Evolutionary conservation across 495 filamentous ascomycete genomes (phyloP), one percentile per base, ranked within the genome.

Genomic region (Trichocladium antarcticum): DNA sequence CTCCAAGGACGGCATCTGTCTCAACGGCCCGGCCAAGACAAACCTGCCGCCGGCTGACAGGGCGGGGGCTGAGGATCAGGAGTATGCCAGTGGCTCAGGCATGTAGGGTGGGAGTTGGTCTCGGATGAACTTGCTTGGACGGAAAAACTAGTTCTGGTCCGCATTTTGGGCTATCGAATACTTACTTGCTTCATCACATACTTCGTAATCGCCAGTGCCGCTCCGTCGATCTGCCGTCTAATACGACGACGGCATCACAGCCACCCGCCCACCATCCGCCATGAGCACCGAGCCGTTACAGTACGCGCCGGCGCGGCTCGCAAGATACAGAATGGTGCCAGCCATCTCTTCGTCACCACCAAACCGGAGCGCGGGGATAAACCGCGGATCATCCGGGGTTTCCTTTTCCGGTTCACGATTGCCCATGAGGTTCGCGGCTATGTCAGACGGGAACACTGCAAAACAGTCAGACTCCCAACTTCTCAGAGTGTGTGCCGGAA

Each of bases 281-380:
- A 81, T 45, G 10, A 80, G 49, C 21, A 79, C 66, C n/a, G 56
- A 65, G 1, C 81, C 80, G 50, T 79, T 82, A 39, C 66, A 71
- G 59, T 74, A 85, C 0, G 70, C 68, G 1, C 81, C 79, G 1
- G 77, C 73, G 15, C 71, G 69, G 36, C 74, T 74, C 0, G 74
- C 66, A 19, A 84, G 60, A 53, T 74, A 81, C 42, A 82, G 55
- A n/a, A 79, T 61, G 0, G 59, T 54, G 6, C 76, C 79, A 0
- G 71, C 75, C 67, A 83, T 75, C 50, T 83, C 80, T 53, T 82
- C 74, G 4, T 72, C 66, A 0, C 60, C 64, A 3, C 79, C 80
- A 34, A 71, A 63, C 27, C 73, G 55, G 6, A 71, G 70, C 4
- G 74, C 58, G 0, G 81, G 80, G 34, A 81, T 72, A 45, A 72